phyloP scores from a whole-genome alignment of 2,329 filamentous ascomycete genomes.

The Zasmidium angulare region DNA sequence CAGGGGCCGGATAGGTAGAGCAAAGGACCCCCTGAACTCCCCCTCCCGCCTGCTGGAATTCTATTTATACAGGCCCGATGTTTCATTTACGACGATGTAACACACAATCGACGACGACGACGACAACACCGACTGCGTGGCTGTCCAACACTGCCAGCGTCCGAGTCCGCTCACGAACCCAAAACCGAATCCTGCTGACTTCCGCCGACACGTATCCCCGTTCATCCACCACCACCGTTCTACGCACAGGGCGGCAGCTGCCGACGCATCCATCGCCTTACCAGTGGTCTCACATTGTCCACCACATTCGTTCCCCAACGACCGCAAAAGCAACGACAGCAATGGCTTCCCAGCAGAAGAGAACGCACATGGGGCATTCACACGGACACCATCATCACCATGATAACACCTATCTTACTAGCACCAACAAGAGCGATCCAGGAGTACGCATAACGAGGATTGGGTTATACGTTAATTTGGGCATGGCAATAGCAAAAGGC shows the following conservation, averaged over 20 bases:
- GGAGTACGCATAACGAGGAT: conserved; percentile 91
- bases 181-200: conserved; percentile 20
- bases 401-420: conserved; percentile 80
- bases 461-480: conserved; percentile 82
- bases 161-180: conserved; percentile 6
- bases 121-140: not conserved
- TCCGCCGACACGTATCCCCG: conserved; percentile 3
- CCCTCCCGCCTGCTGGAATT: not conserved
- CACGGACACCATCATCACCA: conserved; percentile 70
- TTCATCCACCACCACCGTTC: not conserved
- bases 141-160: not conserved
- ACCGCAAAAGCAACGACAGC: conserved; percentile 9
- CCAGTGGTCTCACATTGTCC: conserved; percentile 36
- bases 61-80: not conserved
- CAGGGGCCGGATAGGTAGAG: not conserved
- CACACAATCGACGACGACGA: conserved; percentile 2
- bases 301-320: conserved; percentile 23
- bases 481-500: conserved; percentile 92
- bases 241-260: not conserved
- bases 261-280: conserved; percentile 24
- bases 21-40: not conserved
- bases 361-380: conserved; percentile 32
- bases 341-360: conserved; percentile 29
- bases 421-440: conserved; percentile 83
- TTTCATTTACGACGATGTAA: conserved; percentile 1